Evolutionary conservation across 345 rosid genomes (phyloP), one percentile per base, ranked within the genome.

Genomic region (Nephelium lappaceum): DNA sequence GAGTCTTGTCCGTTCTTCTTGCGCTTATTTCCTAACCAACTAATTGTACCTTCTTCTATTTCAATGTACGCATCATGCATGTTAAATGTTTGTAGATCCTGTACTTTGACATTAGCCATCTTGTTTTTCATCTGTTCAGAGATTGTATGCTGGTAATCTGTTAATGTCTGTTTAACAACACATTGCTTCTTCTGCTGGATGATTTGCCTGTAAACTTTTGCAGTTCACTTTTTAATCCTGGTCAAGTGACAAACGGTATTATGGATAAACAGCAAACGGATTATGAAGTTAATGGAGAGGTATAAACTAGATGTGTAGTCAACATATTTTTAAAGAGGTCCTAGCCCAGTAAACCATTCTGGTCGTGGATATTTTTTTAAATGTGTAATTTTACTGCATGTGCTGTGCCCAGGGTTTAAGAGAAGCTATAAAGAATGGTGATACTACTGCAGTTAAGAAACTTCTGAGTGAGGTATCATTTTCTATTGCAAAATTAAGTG

Each of bases 371-470:
- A 58, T 43, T 45, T 45, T 69, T 61, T 67, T 72, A 19, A 5
- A 38, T 76, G 42, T 7, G 1, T 31, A 36, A 21, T 74, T 66
- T 11, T 45, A 25, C 71, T 58, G 49, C 57, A n/a, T 51, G 19
- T 79, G 72, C 75, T 79, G 31, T 84, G 43, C 70, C 62, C 61
- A 94, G 99, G 98, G 99, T 75, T 84, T 94, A 79, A 89, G 99
- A 83, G 98, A 93, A 86, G 98, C 99, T 49, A 96, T 94, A 79
- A 96, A 96, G 88, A 94, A 92, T 83, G 94, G 91, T 77, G 95
- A 94, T 72, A 77, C 81, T 65, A 90, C 91, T 71, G 97, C 94
- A 73, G 97, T 89, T 60, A 89, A 82, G 84, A 96, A 86, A 90
- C 97, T 94, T 81, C 84, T 94, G 39, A 85, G 83, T 60, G 92